Evolutionary conservation across 768 basidiomycete species (phyloP), one percentile per base, ranked within the genome.

Genomic region (Xerocomellus amylosporus): DNA sequence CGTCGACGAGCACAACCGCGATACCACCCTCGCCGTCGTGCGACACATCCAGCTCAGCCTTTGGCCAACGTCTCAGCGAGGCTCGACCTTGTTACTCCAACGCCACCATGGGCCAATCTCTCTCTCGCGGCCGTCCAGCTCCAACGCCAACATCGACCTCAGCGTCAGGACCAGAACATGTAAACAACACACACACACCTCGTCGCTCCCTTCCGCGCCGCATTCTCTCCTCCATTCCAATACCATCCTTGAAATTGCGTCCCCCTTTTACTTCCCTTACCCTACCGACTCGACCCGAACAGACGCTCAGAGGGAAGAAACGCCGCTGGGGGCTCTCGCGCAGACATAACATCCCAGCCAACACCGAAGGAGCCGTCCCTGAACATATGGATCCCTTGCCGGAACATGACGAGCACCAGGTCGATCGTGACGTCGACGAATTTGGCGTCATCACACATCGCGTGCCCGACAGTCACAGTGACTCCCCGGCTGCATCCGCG

Each of bases 171-270:
- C 48, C 50, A 39, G 55, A 43, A 49, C 46, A 48, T 8, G 38
- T 41, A 26, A 51, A 54, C 24, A 38, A 33, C 30, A 51, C 31
- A 8, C 48, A 33, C 9, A n/a, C 34, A 31, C 36, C 38, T 26
- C 56, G 50, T 47, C 61, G 59, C 42, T 54, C 62, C 7, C 62
- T 76, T 4, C 71, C 75, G 5, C 74, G 60, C 43, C 75, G 71
- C 48, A 62, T 79, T 41, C 44, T 70, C 64, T 54, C 74, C 54
- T 57, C 62, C 60, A 37, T 71, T 64, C 60, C 72, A 19, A 64
- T 60, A 53, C 61, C 64, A 2, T 58, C 62, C 26, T 38, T 64
- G 53, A 48, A 56, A 60, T 53, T 62, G 47, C 61, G 58, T 8
- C 31, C 54, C 6, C 43, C 46, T 26, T 48, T 51, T 5, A 58